Evolutionary conservation across 192 early-diverging fungal species (phyloP).

Genomic region (Coemansia brasiliensis): DNA sequence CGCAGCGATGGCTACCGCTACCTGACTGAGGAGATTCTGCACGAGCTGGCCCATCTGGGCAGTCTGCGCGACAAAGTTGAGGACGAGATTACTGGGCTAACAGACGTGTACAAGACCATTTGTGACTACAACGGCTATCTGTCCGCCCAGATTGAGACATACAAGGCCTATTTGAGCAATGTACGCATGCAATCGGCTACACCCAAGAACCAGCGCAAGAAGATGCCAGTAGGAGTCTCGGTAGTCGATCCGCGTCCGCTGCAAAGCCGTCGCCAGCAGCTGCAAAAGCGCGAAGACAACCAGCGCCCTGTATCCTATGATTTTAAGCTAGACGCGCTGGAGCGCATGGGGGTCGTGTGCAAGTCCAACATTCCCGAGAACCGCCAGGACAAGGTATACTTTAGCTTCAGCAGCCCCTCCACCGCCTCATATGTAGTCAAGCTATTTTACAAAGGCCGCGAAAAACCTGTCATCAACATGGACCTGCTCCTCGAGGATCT

Average conservation of each 20-base stretch:
- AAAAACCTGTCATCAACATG: constrained; percentile 93
- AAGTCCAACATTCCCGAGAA: constrained; percentile 90
- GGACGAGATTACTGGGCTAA: constrained; percentile 74
- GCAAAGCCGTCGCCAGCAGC: constrained; percentile 39
- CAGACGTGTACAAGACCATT: constrained; percentile 89
- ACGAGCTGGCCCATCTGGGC: constrained; percentile 88
- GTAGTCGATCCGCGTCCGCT: constrained; percentile 47
- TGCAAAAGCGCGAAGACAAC: neutral
- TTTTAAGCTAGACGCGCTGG: constrained; percentile 78
- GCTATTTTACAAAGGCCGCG: constrained; percentile 87
- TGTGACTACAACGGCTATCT: constrained; percentile 93
- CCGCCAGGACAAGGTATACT: constrained; percentile 83
- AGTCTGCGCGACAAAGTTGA: constrained; percentile 86
- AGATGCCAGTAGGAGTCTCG: constrained; percentile 65
- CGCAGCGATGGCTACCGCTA: constrained; percentile 72
- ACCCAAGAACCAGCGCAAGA: constrained; percentile 64
- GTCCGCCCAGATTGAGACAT: constrained; percentile 83
- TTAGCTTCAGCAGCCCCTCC: constrained; percentile 83
- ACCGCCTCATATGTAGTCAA: constrained; percentile 89
- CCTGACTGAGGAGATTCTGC: constrained; percentile 84
- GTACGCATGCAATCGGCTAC: constrained; percentile 69
- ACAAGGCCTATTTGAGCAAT: constrained; percentile 93
- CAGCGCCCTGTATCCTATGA: constrained; percentile 57
- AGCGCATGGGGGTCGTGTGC: constrained; percentile 90
- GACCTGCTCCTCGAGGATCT: constrained; percentile 87